These are phyloP conservation scores for Paxillus involutus DNA, from an alignment of 768 basidiomycete genomes.

Conservation along the genomic window DNA sequence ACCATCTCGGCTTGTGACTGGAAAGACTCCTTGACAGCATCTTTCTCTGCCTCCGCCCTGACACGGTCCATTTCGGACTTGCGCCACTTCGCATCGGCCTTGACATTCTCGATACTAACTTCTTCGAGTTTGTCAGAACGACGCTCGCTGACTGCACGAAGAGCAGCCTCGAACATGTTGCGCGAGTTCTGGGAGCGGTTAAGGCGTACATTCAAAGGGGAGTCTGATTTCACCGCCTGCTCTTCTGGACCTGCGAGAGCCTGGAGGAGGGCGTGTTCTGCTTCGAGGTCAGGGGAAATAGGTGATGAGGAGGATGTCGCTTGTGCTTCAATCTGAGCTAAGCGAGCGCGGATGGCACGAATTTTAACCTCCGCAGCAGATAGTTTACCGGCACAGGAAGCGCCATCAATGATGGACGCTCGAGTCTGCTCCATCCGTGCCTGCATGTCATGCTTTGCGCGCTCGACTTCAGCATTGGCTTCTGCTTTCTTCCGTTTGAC, in stretches of 20 bases:
- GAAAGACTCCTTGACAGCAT: constrained; percentile 61
- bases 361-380: constrained; percentile 69
- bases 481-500: constrained; percentile 68
- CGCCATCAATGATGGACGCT: constrained; percentile 72
- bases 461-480: constrained; percentile 69
- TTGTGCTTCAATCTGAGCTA: constrained; percentile 54
- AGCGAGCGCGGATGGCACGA: constrained; percentile 58
- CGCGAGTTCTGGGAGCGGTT: constrained; percentile 72
- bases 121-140: constrained; percentile 80
- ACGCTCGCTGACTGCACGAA: constrained; percentile 80
- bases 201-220: constrained; percentile 55
- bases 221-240: constrained; percentile 56
- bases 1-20: constrained; percentile 64
- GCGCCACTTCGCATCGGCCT: constrained; percentile 62
- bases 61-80: constrained; percentile 71
- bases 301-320: constrained; percentile 34
- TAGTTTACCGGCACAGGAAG: constrained; percentile 68
- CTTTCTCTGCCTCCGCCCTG: constrained; percentile 64
- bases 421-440: constrained; percentile 70
- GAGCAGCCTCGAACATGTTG: constrained; percentile 83
- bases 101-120: constrained; percentile 63
- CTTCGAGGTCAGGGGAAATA: constrained; percentile 60
- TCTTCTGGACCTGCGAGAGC: constrained; percentile 74
- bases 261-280: constrained; percentile 68
- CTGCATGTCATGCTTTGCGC: constrained; percentile 71